These are phyloP conservation scores for Lactarius pseudohatsudake DNA, from an alignment of 768 basidiomycete genomes.

Conservation along the genomic window DNA sequence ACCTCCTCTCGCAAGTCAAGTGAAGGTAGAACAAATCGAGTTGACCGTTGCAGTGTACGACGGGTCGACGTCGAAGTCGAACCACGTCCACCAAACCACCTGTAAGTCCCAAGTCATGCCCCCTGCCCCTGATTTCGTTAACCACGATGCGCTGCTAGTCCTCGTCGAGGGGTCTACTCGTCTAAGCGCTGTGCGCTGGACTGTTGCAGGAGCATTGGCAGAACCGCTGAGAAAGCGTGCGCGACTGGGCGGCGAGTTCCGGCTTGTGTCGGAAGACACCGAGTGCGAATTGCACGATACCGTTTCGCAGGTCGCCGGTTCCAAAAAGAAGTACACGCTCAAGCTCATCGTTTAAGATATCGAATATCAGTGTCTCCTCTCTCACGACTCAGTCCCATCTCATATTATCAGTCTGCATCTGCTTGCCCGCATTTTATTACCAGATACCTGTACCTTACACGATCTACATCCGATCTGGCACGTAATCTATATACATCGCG, in stretches of 20 bases:
- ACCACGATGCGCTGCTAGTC: neutral
- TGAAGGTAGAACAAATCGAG: slow-evolving; percentile 1
- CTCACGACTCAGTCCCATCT: neutral
- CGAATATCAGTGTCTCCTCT: neutral
- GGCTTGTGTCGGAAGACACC: neutral
- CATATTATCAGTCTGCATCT: neutral
- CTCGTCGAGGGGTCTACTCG: slow-evolving; percentile 13
- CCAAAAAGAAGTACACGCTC: neutral
- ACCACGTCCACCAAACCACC: neutral
- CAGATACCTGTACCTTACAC: neutral
- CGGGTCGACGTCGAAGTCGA: neutral
- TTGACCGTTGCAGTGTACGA: slow-evolving; percentile 8
- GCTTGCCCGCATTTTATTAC: neutral
- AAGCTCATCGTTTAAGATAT: slow-evolving; percentile 6
- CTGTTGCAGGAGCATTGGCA: neutral
- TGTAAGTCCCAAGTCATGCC: neutral
- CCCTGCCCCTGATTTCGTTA: neutral
- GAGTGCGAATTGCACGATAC: slow-evolving; percentile 3
- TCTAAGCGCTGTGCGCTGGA: slow-evolving; percentile 18
- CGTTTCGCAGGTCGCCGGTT: neutral
- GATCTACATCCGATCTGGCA: neutral
- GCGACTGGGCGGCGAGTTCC: slow-evolving; percentile 11
- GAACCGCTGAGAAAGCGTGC: neutral
- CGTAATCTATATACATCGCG: neutral
- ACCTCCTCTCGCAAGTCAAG: slow-evolving; percentile 1